Conservation (phyloP, 2,329 filamentous ascomycete genomes). For the Fusarium metavorans region DNA sequence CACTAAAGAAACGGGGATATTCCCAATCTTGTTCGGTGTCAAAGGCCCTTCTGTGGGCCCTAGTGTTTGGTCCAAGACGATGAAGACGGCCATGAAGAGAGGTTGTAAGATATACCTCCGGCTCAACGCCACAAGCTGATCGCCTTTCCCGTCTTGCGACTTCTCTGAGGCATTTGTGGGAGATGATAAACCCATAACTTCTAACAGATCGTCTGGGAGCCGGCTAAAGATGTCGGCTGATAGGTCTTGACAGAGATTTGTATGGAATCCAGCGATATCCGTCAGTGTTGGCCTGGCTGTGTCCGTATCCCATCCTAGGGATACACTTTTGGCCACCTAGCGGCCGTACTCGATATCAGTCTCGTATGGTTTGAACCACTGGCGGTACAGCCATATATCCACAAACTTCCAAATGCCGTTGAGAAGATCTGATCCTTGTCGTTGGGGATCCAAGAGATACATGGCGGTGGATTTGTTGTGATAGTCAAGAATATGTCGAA, state of each 20-base stretch:
- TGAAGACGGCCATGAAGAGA: conserved; percentile 2
- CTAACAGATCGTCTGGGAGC: background rate
- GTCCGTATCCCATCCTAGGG: background rate
- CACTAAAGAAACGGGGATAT: conserved; percentile 1
- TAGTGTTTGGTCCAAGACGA: background rate
- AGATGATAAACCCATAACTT: background rate
- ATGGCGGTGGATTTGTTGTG: conserved; percentile 11
- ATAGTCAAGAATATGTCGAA: background rate
- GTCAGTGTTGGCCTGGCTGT: background rate
- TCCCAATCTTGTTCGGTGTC: background rate
- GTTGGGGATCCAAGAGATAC: background rate
- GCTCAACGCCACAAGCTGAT: background rate
- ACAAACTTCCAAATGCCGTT: background rate
- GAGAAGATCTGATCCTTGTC: background rate
- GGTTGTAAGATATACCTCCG: background rate
- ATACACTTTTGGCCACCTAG: background rate
- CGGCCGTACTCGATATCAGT: conserved; percentile 3
- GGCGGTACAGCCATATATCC: conserved; percentile 16
- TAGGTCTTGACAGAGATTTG: conserved; percentile 2
- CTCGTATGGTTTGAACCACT: conserved; percentile 8
- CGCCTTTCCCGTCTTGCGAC: background rate
- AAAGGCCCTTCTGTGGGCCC: background rate
- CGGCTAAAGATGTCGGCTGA: background rate
- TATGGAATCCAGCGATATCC: background rate
- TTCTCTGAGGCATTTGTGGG: background rate